phyloP scores from a whole-genome alignment of 164 flowering plant species.

The Vitis labrusca region DNA sequence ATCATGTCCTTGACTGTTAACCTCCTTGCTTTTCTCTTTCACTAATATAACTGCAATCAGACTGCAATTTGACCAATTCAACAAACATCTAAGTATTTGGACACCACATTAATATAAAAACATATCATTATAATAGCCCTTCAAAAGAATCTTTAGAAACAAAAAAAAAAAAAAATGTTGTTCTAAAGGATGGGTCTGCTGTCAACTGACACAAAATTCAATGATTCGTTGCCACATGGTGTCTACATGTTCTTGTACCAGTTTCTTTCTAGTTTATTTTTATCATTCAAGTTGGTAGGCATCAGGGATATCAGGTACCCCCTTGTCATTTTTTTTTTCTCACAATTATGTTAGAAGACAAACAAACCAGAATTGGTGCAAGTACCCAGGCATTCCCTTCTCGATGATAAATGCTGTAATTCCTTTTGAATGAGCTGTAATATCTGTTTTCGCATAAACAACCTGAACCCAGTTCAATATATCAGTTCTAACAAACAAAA shows the following conservation, averaged over 20 bases:
- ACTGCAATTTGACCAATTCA: too few relatives aligned
- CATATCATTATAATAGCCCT: too few relatives aligned
- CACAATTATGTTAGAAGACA: not conserved
- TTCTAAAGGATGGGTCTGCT: not conserved
- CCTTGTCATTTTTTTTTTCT: not conserved
- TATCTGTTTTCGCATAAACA: conserved; percentile 92
- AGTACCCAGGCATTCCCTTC: conserved; percentile 95
- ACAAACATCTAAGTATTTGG: too few relatives aligned
- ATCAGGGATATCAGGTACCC: not conserved
- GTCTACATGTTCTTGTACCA: not conserved
- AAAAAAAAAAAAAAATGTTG: too few relatives aligned
- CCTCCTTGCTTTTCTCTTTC: too few relatives aligned
- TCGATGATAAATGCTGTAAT: conserved; percentile 96
- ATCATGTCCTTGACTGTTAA: not conserved
- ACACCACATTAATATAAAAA: too few relatives aligned
- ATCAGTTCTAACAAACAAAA: conserved; percentile 16
- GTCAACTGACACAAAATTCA: not conserved
- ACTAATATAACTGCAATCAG: too few relatives aligned
- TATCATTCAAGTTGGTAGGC: not conserved
- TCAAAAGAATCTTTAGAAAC: too few relatives aligned
- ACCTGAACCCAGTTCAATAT: conserved; percentile 49
- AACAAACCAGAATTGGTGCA: conserved; percentile 3
- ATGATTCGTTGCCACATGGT: not conserved
- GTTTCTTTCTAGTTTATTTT: not conserved
- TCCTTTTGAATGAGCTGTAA: conserved; percentile 81